These are phyloP conservation scores for Mrakia hoshinonis DNA, from an alignment of 768 basidiomycete genomes.

Conservation along the genomic window DNA sequence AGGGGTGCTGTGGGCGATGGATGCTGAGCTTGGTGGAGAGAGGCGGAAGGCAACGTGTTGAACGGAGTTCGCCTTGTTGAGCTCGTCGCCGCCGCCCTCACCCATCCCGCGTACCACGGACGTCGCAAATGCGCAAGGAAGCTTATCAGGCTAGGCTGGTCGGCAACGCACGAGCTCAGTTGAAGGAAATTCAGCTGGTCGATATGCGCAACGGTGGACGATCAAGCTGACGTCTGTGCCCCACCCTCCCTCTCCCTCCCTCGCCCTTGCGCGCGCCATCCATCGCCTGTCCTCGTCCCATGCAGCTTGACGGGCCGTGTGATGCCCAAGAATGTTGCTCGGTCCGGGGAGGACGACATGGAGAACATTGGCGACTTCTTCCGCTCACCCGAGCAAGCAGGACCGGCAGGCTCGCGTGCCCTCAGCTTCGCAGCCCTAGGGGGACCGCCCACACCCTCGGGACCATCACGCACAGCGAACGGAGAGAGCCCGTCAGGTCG, in stretches of 20 bases:
- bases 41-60: too few relatives aligned
- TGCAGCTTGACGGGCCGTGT: slow-evolving; percentile 21
- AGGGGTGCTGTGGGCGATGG: not conserved
- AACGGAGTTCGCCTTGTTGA: too few relatives aligned
- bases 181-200: too few relatives aligned
- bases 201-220: too few relatives aligned
- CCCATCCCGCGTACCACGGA: too few relatives aligned
- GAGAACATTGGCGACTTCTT: slow-evolving; percentile 28
- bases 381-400: slow-evolving; percentile 15
- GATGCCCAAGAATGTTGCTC: slow-evolving; percentile 24
- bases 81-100: too few relatives aligned
- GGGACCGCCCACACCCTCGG: not conserved
- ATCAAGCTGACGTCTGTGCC: not conserved
- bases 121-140: too few relatives aligned
- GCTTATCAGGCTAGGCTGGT: too few relatives aligned
- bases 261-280: not conserved
- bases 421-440: slow-evolving; percentile 15
- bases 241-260: not conserved
- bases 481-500: not conserved
- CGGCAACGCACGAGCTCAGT: too few relatives aligned
- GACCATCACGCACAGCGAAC: not conserved
- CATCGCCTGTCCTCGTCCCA: not conserved
- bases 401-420: not conserved
- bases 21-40: not conserved
- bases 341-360: slow-evolving; percentile 17